Percentiles rank a stretch among this genome's conserved stretches.
These are phyloP conservation scores for Solanum chacoense DNA, from an alignment of 305 asterid genomes.

Conservation along the genomic window DNA sequence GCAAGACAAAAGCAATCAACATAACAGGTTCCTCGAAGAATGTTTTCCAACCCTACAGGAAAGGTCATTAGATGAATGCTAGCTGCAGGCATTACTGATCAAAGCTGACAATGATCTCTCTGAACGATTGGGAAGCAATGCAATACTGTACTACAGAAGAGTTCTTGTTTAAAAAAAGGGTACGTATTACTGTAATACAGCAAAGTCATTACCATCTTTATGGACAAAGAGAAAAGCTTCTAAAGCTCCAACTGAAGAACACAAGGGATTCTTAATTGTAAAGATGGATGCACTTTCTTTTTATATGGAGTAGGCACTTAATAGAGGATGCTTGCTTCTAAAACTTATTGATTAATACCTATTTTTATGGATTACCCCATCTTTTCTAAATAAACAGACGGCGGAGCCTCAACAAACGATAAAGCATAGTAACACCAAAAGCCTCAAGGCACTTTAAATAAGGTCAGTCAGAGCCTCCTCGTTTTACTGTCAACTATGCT, in stretches of 20 bases:
- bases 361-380: neutral
- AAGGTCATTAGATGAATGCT: conserved; percentile 17
- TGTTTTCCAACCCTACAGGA: conserved; percentile 82
- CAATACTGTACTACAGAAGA: neutral
- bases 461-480: neutral
- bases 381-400: neutral
- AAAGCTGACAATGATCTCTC: neutral
- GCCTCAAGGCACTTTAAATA: neutral
- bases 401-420: neutral
- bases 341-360: neutral
- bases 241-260: neutral
- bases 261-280: neutral
- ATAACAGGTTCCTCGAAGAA: conserved; percentile 98
- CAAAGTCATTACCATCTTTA: neutral
- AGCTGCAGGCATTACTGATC: neutral
- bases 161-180: neutral
- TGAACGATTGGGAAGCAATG: neutral
- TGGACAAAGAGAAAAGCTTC: neutral
- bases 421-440: neutral
- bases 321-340: neutral
- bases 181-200: neutral
- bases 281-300: neutral
- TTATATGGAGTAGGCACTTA: neutral
- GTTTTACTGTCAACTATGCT: neutral
- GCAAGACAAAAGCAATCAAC: conserved; percentile 95